Conservation (phyloP, 495 filamentous ascomycete genomes). For the Rhypophila decipiens region DNA sequence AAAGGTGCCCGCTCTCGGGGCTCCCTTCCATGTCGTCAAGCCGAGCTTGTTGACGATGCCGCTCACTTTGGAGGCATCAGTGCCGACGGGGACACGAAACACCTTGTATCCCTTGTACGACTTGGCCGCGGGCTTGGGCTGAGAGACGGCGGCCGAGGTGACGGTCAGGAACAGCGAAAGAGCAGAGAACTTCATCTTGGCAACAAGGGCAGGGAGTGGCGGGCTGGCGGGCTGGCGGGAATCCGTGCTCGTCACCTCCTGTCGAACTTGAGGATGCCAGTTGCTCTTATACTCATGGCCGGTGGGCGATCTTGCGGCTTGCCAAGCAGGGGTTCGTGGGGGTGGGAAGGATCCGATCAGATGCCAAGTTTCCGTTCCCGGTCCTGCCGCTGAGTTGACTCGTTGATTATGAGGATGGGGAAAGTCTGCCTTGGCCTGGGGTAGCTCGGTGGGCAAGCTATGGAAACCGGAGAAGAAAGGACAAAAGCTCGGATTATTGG, state of each 20-base stretch:
- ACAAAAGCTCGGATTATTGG: too few relatives aligned
- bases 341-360: too few relatives aligned
- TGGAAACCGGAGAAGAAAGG: background rate
- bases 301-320: background rate
- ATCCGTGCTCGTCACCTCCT: background rate
- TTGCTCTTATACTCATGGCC: background rate
- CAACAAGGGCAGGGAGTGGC: background rate
- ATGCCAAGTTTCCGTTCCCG: too few relatives aligned
- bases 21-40: slow-evolving; percentile 26
- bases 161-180: background rate
- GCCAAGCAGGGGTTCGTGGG: background rate
- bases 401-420: background rate
- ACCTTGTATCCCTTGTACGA: slow-evolving; percentile 27
- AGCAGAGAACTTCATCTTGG: background rate
- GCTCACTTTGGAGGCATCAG: slow-evolving; percentile 16
- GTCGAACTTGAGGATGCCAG: background rate
- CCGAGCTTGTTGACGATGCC: slow-evolving; percentile 18
- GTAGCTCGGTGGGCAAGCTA: background rate
- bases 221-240: background rate
- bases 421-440: background rate
- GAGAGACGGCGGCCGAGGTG: background rate
- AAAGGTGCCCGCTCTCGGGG: slow-evolving; percentile 11
- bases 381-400: too few relatives aligned
- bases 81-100: slow-evolving; percentile 18
- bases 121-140: background rate